These are phyloP conservation scores for Dothistroma pini DNA, from an alignment of 2,329 filamentous ascomycete species.

Conservation along the genomic window DNA sequence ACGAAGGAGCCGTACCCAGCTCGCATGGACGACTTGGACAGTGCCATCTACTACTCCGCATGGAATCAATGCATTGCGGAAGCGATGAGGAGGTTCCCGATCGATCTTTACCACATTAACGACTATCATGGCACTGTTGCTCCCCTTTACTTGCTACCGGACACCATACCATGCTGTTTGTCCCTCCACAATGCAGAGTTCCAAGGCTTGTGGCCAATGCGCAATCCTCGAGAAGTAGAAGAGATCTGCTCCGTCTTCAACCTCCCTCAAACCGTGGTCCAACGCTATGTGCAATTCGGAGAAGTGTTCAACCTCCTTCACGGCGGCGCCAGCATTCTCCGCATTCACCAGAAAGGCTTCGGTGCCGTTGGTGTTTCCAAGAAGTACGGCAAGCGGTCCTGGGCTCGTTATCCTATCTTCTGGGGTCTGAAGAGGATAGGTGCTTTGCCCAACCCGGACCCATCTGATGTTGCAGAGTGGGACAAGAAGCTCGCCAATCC, in stretches of 20 bases:
- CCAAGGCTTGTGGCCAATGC: conserved; percentile 66
- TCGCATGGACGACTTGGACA: conserved; percentile 66
- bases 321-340: conserved; percentile 62
- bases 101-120: conserved; percentile 65
- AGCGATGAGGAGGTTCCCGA: conserved; percentile 58
- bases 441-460: conserved; percentile 62
- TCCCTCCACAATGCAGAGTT: conserved; percentile 68
- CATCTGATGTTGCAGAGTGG: conserved; percentile 61
- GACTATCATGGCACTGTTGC: conserved; percentile 63
- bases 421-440: conserved; percentile 63
- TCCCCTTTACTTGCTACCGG: conserved; percentile 61
- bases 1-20: conserved; percentile 62
- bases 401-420: conserved; percentile 65
- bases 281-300: conserved; percentile 63
- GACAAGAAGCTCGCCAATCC: conserved; percentile 51
- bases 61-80: conserved; percentile 69
- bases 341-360: conserved; percentile 64
- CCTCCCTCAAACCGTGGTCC: conserved; percentile 53
- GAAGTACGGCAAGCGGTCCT: conserved; percentile 65
- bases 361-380: conserved; percentile 65
- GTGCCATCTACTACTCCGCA: conserved; percentile 64
- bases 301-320: conserved; percentile 67
- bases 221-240: conserved; percentile 56
- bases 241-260: conserved; percentile 66
- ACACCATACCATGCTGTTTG: conserved; percentile 59